A percentile compares a stretch with the other conserved stretches of the same genome.
Evolutionary conservation across 2,329 filamentous ascomycete species (phyloP).

Genomic region (Pyrenochaeta sp.): DNA sequence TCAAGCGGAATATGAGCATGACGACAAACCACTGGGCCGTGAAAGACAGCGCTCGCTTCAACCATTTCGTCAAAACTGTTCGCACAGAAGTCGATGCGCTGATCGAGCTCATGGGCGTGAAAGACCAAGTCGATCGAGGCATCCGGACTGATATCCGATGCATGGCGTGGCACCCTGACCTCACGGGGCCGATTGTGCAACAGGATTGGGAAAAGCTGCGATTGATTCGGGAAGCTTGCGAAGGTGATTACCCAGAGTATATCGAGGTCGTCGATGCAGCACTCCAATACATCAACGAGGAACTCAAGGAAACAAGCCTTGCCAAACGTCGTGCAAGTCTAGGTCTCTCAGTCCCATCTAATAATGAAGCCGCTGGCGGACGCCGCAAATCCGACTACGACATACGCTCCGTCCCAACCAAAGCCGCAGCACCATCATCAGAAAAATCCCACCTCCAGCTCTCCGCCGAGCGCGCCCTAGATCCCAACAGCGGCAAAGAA

Average conservation of each 20-base stretch:
- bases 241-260: conserved; percentile 56
- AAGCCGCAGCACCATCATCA: conserved; percentile 2
- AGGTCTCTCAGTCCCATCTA: conserved; percentile 12
- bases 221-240: conserved; percentile 55
- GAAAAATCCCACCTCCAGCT: conserved; percentile 34
- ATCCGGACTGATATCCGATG: conserved; percentile 56
- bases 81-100: conserved; percentile 56
- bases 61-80: conserved; percentile 52
- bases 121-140: conserved; percentile 55
- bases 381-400: conserved; percentile 36
- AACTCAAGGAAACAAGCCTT: conserved; percentile 38
- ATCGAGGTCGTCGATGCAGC: conserved; percentile 53
- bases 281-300: conserved; percentile 53
- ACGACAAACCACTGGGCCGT: conserved; percentile 53
- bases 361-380: conserved; percentile 14
- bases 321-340: conserved; percentile 27
- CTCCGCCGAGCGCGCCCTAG: conserved; percentile 28
- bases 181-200: conserved; percentile 41
- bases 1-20: conserved; percentile 48
- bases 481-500: conserved; percentile 30
- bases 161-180: conserved; percentile 60
- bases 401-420: conserved; percentile 18
- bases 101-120: conserved; percentile 53
- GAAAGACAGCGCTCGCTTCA: conserved; percentile 52
- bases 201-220: conserved; percentile 53